Evolutionary conservation across 2,329 filamentous ascomycete species (phyloP).

Genomic region (Epichloe aotearoae): DNA sequence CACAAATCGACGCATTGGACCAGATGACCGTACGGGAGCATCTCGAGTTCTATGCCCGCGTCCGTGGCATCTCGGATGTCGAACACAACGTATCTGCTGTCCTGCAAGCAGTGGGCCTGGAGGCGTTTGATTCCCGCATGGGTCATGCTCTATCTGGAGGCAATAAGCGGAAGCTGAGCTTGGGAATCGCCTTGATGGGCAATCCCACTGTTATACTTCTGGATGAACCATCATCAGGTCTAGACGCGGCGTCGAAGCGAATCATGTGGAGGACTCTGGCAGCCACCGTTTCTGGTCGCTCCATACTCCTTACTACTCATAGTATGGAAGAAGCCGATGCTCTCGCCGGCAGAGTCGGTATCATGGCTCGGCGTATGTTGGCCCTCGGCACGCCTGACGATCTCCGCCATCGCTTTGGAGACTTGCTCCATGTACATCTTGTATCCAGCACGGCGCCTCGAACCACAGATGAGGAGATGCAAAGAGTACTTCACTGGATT

Average conservation of each 20-base stretch:
- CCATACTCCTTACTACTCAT: slow-evolving; percentile 79
- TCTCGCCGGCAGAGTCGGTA: slow-evolving; percentile 69
- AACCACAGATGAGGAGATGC: slow-evolving; percentile 56
- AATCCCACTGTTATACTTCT: slow-evolving; percentile 79
- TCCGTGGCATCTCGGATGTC: slow-evolving; percentile 64
- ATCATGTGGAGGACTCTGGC: slow-evolving; percentile 85
- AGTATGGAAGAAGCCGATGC: slow-evolving; percentile 94
- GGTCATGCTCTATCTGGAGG: slow-evolving; percentile 72
- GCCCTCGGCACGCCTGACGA: slow-evolving; percentile 65
- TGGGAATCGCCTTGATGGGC: slow-evolving; percentile 85
- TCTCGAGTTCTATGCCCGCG: slow-evolving; percentile 72
- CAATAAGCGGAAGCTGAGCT: slow-evolving; percentile 82
- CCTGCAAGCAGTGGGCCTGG: slow-evolving; percentile 66
- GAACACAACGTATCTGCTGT: slow-evolving; percentile 67
- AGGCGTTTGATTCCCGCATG: slow-evolving; percentile 58
- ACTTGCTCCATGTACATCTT: slow-evolving; percentile 69
- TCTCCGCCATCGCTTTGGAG: slow-evolving; percentile 62
- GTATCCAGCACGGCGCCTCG: slow-evolving; percentile 64
- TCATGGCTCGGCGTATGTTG: slow-evolving; percentile 76
- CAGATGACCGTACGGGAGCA: slow-evolving; percentile 83
- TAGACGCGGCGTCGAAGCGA: slow-evolving; percentile 82
- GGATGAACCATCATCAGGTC: slow-evolving; percentile 77
- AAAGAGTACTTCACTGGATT: slow-evolving; percentile 54
- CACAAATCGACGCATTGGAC: slow-evolving; percentile 79
- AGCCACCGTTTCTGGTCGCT: slow-evolving; percentile 61